phyloP scores from a whole-genome alignment of 148 eudicot species.

The Tetragonia tetragonoides region DNA sequence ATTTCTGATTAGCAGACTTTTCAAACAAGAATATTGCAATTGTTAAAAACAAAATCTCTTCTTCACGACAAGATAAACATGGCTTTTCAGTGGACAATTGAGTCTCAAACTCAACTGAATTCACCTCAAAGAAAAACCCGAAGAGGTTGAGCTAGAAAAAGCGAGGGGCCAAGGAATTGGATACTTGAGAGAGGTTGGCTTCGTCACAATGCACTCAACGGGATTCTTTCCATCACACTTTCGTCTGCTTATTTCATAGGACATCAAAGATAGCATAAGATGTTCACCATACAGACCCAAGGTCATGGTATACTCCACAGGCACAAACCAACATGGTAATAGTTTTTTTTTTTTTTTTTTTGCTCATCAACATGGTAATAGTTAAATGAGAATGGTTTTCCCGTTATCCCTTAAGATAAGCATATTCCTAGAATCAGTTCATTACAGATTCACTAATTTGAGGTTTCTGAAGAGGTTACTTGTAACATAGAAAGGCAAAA shows the following conservation, averaged over 20 bases:
- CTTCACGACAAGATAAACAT: not conserved
- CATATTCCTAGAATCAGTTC: not conserved
- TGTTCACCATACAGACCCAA: not conserved
- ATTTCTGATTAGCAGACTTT: not conserved
- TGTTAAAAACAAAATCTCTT: not conserved
- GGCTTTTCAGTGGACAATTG: not conserved
- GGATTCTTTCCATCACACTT: constrained; percentile 13
- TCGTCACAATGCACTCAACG: constrained; percentile 25
- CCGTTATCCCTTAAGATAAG: not conserved
- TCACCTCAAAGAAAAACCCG: constrained; percentile 6
- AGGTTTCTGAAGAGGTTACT: not conserved
- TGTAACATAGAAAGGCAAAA: not conserved
- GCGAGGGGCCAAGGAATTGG: constrained; percentile 17
- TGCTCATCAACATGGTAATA: no score
- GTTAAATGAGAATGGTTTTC: not conserved
- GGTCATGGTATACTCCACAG: not conserved
- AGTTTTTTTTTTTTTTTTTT: no score
- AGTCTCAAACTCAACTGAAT: constrained; percentile 2
- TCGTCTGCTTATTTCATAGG: not conserved
- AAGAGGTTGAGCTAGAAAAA: constrained; percentile 4
- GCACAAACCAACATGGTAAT: no score
- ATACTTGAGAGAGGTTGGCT: constrained; percentile 22
- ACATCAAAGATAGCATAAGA: not conserved
- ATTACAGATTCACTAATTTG: not conserved
- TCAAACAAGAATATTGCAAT: not conserved